Evolutionary conservation across 495 filamentous ascomycete genomes (phyloP).

Genomic region (Neurospora sp.): DNA sequence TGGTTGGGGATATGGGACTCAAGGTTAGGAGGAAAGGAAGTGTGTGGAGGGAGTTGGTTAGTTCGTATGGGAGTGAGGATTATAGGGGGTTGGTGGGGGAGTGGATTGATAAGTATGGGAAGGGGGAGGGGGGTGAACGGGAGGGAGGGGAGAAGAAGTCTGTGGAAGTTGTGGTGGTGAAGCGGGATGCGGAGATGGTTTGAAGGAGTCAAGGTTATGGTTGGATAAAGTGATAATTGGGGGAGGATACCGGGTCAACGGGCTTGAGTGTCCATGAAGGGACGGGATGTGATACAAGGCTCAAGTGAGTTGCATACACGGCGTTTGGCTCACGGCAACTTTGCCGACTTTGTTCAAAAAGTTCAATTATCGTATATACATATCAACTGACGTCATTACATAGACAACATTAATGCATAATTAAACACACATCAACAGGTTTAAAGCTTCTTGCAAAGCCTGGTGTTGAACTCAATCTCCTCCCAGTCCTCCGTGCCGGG

Average conservation of each 20-base stretch:
- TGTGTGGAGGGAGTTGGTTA: conserved; percentile 29
- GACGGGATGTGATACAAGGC: background rate
- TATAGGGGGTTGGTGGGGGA: conserved; percentile 45
- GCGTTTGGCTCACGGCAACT: background rate
- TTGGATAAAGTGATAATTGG: background rate
- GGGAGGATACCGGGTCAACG: background rate
- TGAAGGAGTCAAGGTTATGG: background rate
- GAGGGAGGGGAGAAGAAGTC: background rate
- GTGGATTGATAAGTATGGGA: conserved; percentile 24
- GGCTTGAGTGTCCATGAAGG: background rate
- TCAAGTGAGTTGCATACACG: background rate
- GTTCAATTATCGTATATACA: background rate
- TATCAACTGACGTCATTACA: background rate
- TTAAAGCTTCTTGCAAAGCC: conserved; percentile 18
- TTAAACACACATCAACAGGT: background rate
- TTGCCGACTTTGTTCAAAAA: background rate
- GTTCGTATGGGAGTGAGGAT: conserved; percentile 39
- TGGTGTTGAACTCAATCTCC: conserved; percentile 26
- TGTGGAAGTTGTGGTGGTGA: background rate
- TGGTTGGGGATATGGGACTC: conserved; percentile 50
- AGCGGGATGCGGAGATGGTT: background rate
- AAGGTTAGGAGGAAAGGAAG: conserved; percentile 10
- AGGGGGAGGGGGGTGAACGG: background rate
- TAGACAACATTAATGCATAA: background rate
- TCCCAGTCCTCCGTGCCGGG: conserved; percentile 33